phyloP scores from a whole-genome alignment of 2,329 filamentous ascomycete genomes.

The Pyrenophora graminea region DNA sequence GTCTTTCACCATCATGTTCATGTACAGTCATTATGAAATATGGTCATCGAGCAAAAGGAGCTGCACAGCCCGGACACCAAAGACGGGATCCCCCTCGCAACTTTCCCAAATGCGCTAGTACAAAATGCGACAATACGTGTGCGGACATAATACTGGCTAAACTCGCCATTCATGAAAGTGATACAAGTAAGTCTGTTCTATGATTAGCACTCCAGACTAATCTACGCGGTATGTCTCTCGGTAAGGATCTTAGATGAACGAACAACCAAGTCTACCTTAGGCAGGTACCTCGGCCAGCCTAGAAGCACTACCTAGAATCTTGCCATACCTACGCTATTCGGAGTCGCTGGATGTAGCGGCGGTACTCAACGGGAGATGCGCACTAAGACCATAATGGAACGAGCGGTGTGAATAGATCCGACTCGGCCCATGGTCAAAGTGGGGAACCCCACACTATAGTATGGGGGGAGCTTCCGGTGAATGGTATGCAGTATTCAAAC shows the following conservation, averaged over 20 bases:
- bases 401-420: conserved; percentile 13
- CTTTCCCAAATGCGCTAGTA: too few species aligned
- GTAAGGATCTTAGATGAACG: background rate
- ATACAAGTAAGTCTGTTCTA: background rate
- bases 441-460: conserved; percentile 4
- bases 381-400: conserved; percentile 8
- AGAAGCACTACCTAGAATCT: background rate
- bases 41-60: too few species aligned
- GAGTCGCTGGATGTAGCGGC: conserved; percentile 1
- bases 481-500: conserved; percentile 1
- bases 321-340: background rate
- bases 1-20: background rate
- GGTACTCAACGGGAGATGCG: conserved; percentile 9
- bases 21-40: too few species aligned
- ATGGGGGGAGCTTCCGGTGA: conserved; percentile 8
- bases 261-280: background rate
- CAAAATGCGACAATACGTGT: too few species aligned
- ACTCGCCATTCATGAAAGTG: background rate
- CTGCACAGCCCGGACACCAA: too few species aligned
- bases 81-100: too few species aligned
- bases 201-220: background rate
- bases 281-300: background rate
- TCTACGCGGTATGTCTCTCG: background rate
- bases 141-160: background rate
- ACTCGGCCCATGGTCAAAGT: background rate